Conservation (phyloP, 768 basidiomycete species). For the Boletales sp. region DNA sequence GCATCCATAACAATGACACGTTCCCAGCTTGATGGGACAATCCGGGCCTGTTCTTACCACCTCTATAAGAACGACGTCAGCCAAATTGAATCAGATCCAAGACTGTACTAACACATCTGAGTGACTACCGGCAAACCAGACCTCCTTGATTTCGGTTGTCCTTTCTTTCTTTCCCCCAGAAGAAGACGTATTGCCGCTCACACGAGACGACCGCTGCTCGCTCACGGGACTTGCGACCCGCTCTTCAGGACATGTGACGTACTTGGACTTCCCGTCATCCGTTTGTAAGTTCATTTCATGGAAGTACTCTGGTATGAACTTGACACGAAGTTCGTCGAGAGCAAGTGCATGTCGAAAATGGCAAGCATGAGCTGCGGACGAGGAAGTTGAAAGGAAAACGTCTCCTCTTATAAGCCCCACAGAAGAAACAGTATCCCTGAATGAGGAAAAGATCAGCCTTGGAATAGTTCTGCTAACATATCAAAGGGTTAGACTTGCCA, state of each 20-base stretch:
- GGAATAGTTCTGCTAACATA: neutral
- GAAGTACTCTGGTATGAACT: conserved; percentile 49
- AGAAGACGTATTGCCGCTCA: neutral
- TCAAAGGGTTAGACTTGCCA: conserved; percentile 34
- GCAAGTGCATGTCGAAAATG: conserved; percentile 63
- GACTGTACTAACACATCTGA: conserved; percentile 28
- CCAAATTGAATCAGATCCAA: too few relatives aligned
- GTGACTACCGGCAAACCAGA: conserved; percentile 60
- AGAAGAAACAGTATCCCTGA: conserved; percentile 66
- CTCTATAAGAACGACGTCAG: conserved; percentile 10
- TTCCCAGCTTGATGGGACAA: conserved; percentile 22
- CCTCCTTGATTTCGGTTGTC: conserved; percentile 46
- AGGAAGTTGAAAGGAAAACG: conserved; percentile 53
- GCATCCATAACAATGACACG: conserved; percentile 32
- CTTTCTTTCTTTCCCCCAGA: neutral
- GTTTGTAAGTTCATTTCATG: conserved; percentile 26
- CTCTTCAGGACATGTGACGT: neutral
- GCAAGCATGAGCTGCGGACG: conserved; percentile 50
- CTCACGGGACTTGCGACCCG: neutral
- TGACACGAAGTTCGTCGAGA: conserved; percentile 60
- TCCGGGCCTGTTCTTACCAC: conserved; percentile 23
- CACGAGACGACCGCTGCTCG: neutral
- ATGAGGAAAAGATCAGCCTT: neutral
- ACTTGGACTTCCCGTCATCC: conserved; percentile 11
- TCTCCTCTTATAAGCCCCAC: conserved; percentile 50